Base-by-base conservation (phyloP, 345 rosid genomes). In the Camelina laxa region DNA sequence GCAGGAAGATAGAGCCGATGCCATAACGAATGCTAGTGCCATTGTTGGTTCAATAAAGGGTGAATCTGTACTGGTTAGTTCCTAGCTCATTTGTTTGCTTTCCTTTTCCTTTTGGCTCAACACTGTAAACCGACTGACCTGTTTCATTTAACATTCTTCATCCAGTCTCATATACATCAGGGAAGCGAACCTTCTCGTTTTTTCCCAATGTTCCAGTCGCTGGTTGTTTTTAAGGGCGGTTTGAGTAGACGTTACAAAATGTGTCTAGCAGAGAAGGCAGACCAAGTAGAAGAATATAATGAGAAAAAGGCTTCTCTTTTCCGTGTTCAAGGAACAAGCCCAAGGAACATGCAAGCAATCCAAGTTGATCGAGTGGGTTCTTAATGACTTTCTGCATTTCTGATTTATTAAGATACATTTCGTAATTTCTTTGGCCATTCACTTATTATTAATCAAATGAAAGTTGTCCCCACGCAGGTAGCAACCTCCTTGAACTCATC, bases 401-500 rank as follows among this genome's bases (percentile, higher is more conserved):
- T 17, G 27, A 50, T 47, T 19, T 12, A 35, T 20, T 16, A 24
- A 24, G 19, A 0, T 48, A 41, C 60, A 30, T 44, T 20, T 35
- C 21, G 30, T n/a, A 45, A 48, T 51, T 47, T 44, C 78, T 27
- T 75, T 49, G 55, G 64, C 12, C 36, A 6, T 50, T 59, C 22
- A 49, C 24, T 41, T 50, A 15, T 59, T 10, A 39, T 48, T 21
- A 57, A 67, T 30, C 27, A 71, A 70, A 76, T 60, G 65, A 73
- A 71, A 21, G 9, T 42, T 24, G 1, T 53, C 63, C 70, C 5
- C 62, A 69, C 72, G 0, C 89, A 92, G 98, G 86, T 78, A 53
- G 75, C 98, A 75, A 71, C 83, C 64, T 88, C 89, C 61, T 79
- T 92, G 76, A 90, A 90, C 66, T 92, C 98, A 27, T 88, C 92